Evolutionary conservation across 1,284 basidiomycete species (phyloP), one percentile per base, ranked within the genome.

Genomic region (Marasmius tenuissimus): DNA sequence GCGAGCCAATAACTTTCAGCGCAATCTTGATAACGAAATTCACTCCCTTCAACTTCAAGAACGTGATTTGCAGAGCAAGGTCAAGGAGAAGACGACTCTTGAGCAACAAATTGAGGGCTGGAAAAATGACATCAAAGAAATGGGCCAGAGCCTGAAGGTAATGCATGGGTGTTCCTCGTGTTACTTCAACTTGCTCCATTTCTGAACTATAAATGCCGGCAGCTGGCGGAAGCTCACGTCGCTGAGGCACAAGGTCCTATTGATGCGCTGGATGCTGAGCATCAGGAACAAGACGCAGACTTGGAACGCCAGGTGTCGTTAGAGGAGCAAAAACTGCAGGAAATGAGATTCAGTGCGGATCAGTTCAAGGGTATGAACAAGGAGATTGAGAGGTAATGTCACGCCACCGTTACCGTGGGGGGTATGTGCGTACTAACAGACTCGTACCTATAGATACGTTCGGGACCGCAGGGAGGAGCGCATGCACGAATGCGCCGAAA

Each of bases 171-270:
- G 8, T 53, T 11, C 39, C 16, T 27, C 16, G 38, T 16, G n/a
- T 34, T 45, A 27, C 37, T 9, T 51, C 35, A 33, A 12, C 40
- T n/a, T 11, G 20, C 11, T 47, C n/a, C n/a, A n/a, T 1, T 10
- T 12, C 16, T 47, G 1, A 20, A n/a, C 5, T 58, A 27, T 47
- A 11, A 53, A 52, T 18, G 6, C 63, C 55, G 54, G 16, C 65
- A 94, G 92, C 85, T 85, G 51, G 72, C 91, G 33, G 91, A 94
- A 39, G 74, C 70, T 12, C 84, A 83, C 68, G 85, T 94, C 42
- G 72, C 77, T 20, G 86, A 86, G 50, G 85, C 86, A 8, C 82
- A 86, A 63, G 84, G 76, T 1, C 93, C 93, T 0, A 90, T 94
- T 38, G 82, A 88, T 53, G 77, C 77, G 27, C 80, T 93, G 37